Evolutionary conservation across 257 asterid genomes (phyloP).

Genomic region (Haberlea rhodopensis): DNA sequence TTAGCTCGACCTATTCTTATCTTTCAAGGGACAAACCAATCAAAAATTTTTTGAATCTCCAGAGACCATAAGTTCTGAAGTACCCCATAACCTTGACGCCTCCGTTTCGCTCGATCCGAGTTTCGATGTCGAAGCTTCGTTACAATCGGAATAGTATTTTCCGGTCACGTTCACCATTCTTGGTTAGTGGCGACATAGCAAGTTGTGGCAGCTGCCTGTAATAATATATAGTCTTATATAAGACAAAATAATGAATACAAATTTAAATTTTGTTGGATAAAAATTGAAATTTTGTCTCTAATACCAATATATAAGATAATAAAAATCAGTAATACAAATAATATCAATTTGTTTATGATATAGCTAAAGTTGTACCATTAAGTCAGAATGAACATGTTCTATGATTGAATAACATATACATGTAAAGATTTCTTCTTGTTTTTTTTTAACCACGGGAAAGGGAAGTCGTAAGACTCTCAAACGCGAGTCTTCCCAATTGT

Average conservation of each 20-base stretch:
- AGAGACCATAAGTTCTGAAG: constrained; percentile 66
- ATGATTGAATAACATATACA: too few relatives aligned
- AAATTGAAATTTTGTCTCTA: too few relatives aligned
- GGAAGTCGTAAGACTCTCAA: too few relatives aligned
- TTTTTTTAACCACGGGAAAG: too few relatives aligned
- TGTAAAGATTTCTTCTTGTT: too few relatives aligned
- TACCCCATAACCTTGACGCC: constrained; percentile 71
- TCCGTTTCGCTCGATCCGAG: constrained; percentile 56
- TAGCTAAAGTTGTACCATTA: too few relatives aligned
- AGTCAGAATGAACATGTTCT: too few relatives aligned
- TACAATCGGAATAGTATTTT: constrained; percentile 82
- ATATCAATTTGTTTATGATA: too few relatives aligned
- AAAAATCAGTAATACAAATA: too few relatives aligned
- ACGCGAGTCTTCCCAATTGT: too few relatives aligned
- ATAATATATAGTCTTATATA: neutral
- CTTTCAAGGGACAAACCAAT: constrained; percentile 20
- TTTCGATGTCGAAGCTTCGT: constrained; percentile 71
- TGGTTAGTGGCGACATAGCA: constrained; percentile 82
- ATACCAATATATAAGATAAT: too few relatives aligned
- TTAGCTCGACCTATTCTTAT: neutral
- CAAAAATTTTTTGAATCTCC: constrained; percentile 22
- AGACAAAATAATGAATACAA: neutral
- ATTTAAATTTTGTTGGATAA: too few relatives aligned
- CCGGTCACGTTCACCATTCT: constrained; percentile 56
- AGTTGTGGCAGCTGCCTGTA: constrained; percentile 94